Conservation (phyloP, 176 grass and related monocot genomes). For the Lolium rigidum region DNA sequence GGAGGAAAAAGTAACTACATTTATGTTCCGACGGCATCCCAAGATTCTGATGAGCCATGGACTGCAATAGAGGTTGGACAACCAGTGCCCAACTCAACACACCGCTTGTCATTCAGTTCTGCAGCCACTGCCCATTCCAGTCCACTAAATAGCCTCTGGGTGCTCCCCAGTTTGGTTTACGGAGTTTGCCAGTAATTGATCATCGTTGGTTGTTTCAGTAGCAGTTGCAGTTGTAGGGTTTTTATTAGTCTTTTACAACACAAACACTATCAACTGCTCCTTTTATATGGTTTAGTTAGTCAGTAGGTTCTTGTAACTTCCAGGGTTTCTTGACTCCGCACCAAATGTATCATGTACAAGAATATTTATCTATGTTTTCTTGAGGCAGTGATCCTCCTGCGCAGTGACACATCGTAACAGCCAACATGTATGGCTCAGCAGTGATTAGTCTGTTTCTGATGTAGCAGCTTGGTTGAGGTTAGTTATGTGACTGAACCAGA, state of each 20-base stretch:
- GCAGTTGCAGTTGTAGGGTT: background rate
- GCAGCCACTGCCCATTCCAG: background rate
- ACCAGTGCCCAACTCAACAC: background rate
- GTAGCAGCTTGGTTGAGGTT: background rate
- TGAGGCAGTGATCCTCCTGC: background rate
- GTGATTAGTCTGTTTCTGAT: background rate
- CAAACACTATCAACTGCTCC: background rate
- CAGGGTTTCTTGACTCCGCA: background rate
- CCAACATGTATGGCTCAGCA: too few species aligned
- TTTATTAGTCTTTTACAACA: too few species aligned
- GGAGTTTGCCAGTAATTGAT: conserved; percentile 2
- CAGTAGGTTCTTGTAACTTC: conserved; percentile 1
- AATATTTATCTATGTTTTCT: background rate
- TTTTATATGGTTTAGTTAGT: background rate
- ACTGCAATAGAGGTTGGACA: conserved; percentile 34
- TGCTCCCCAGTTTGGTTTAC: conserved; percentile 41
- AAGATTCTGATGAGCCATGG: conserved; percentile 35
- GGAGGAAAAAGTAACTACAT: conserved; percentile 63
- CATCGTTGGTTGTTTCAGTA: background rate
- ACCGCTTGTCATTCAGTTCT: background rate
- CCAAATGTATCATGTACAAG: background rate
- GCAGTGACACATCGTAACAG: background rate
- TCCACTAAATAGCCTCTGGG: conserved; percentile 31
- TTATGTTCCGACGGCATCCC: conserved; percentile 11
- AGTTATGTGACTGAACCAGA: background rate